Conservation (phyloP, 768 basidiomycete species). For the Tylopilus rubrobrunneus region DNA sequence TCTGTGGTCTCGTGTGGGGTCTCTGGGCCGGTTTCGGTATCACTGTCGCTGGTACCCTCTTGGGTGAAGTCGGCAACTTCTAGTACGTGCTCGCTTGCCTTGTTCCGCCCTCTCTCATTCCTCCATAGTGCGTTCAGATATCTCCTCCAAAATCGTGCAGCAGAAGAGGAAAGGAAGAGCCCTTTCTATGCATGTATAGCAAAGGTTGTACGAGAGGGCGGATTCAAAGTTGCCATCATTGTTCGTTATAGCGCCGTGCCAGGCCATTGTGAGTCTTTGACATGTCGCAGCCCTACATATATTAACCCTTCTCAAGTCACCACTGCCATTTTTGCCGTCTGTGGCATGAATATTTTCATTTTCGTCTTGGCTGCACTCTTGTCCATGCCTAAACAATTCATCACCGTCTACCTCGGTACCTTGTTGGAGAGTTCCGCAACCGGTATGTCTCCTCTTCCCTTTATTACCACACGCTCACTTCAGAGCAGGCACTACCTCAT, state of each 20-base stretch:
- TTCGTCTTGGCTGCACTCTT: constrained; percentile 79
- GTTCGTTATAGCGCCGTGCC: constrained; percentile 81
- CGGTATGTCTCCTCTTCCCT: constrained; percentile 12
- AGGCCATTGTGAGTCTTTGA: constrained; percentile 62
- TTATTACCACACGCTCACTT: constrained; percentile 2
- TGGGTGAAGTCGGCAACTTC: constrained; percentile 87
- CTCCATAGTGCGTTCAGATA: constrained; percentile 73
- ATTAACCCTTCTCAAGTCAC: constrained; percentile 51
- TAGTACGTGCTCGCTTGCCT: constrained; percentile 49
- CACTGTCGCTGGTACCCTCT: constrained; percentile 74
- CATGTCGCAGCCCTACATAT: background rate
- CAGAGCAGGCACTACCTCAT: constrained; percentile 20
- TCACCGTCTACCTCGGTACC: constrained; percentile 89
- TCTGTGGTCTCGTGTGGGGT: constrained; percentile 91
- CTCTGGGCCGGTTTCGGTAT: constrained; percentile 85
- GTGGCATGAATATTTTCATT: constrained; percentile 77
- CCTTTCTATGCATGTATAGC: constrained; percentile 60
- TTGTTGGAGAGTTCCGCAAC: constrained; percentile 51
- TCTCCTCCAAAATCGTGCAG: constrained; percentile 68
- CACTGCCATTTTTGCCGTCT: constrained; percentile 83
- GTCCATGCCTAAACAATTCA: constrained; percentile 86
- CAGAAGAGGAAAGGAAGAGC: constrained; percentile 61
- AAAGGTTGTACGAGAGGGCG: constrained; percentile 77
- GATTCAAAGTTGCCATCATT: constrained; percentile 78
- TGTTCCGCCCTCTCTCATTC: constrained; percentile 9